Conservation (phyloP, 1,284 basidiomycete genomes). For the Ganoderma sp. region DNA sequence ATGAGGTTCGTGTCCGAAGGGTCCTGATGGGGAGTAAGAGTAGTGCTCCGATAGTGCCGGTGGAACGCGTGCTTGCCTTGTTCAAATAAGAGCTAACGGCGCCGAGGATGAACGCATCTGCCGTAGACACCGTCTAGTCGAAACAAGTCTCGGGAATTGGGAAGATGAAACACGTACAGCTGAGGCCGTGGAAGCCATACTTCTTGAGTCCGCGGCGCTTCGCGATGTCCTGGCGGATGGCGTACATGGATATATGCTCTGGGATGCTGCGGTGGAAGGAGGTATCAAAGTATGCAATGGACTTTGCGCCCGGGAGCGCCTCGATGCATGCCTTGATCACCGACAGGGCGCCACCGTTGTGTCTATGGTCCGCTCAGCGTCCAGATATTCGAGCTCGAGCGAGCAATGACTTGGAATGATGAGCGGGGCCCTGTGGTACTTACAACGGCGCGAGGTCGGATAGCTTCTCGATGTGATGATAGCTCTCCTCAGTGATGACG, state of each 20-base stretch:
- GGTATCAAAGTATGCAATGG: constrained; percentile 83
- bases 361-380: constrained; percentile 43
- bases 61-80: constrained; percentile 46
- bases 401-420: constrained; percentile 1
- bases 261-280: constrained; percentile 84
- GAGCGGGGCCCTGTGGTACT: constrained; percentile 38
- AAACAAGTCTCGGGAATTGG: constrained; percentile 40
- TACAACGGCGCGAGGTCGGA: constrained; percentile 83
- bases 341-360: constrained; percentile 66
- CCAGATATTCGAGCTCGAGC: too few species aligned
- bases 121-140: constrained; percentile 23
- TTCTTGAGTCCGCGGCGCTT: constrained; percentile 73
- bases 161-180: constrained; percentile 51
- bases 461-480: constrained; percentile 73
- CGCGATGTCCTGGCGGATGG: constrained; percentile 70
- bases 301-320: constrained; percentile 64
- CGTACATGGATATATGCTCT: constrained; percentile 75
- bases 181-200: constrained; percentile 88
- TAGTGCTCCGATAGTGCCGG: not conserved
- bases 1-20: constrained; percentile 66
- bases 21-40: constrained; percentile 34
- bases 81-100: constrained; percentile 62
- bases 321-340: constrained; percentile 68
- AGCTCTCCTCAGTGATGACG: constrained; percentile 65
- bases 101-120: constrained; percentile 69